Evolutionary conservation across 176 grass and related monocot species (phyloP), one percentile per base, ranked within the genome.

Genomic region (barley (Hordeum vulgare)): DNA sequence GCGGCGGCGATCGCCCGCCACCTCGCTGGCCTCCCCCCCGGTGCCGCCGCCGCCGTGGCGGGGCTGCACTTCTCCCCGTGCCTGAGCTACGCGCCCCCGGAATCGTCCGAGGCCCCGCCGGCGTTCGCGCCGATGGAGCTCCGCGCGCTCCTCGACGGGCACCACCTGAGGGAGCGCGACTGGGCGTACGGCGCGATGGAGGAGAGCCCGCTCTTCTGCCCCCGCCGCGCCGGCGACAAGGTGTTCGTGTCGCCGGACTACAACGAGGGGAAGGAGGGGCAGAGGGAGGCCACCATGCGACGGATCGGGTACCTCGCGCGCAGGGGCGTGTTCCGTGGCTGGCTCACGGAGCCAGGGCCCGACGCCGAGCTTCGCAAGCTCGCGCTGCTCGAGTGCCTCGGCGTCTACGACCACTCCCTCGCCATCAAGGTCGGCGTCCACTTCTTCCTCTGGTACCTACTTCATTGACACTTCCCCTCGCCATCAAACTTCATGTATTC

Each of bases 381-480:
- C 5, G 90, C 92, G 2, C 85, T 90, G 9, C 65, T 97, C 9
- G 95, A 97, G 14, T 90, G 85, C 75, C 34, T 97, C 61, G 92
- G 85, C 10, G 25, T 91, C 66, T 97, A 91, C 63, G 92, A 94
- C 64, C 92, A 97, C 69, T 90, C 95, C 11, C 88, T 97, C 26
- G 74, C 79, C 58, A 82, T 97, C 75, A 97, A 97, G 79, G 56
- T 93, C 40, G 92, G 90, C 0, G 92, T 97, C 21, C 92, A 94
- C 45, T 97, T 93, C 78, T 94, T 92, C 58, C 90, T 97, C 51
- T 97, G 92, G 95, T 97, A 76, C 57, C 64, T 12, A 41, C 63
- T 39, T n/a, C 37, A 27, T 27, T 1, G 21, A 7, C 44, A 4
- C 26, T 36, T 84, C 33, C 26, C 14, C 41, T 84, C 45, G 18